phyloP scores from a whole-genome alignment of 257 asterid genomes.

The Solanum ahanhuiri region DNA sequence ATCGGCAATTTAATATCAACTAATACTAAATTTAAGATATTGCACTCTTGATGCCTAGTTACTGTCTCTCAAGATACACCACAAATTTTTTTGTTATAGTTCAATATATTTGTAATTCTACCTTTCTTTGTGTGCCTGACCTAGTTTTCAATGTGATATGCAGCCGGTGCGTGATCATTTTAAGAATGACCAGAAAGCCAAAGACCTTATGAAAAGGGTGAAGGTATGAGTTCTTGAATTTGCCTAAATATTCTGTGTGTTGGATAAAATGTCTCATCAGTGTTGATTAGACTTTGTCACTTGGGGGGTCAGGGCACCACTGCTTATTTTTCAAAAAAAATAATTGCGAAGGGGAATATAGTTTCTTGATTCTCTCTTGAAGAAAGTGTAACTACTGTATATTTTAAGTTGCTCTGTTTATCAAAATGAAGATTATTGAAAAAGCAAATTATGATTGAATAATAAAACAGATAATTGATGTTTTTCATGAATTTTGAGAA shows the following conservation, averaged over 20 bases:
- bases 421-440: not conserved
- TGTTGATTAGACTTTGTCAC: not conserved
- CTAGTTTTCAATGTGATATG: conserved; percentile 2
- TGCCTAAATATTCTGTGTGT: not conserved
- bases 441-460: not conserved
- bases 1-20: not conserved
- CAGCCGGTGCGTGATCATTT: conserved; percentile 89
- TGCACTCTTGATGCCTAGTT: not conserved
- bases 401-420: not conserved
- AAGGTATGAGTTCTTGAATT: conserved; percentile 37
- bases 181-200: conserved; percentile 48
- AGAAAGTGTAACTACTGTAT: not conserved
- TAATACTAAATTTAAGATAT: not conserved
- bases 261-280: not conserved
- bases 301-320: not conserved
- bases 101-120: not conserved
- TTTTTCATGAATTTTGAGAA: not conserved
- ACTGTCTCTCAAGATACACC: not conserved
- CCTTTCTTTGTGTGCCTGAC: not conserved
- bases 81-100: not conserved
- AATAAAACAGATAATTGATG: not conserved
- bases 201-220: conserved; percentile 58
- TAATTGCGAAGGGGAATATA: not conserved
- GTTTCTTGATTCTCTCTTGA: not conserved
- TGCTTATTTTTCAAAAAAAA: not conserved